A percentile compares a stretch with the other conserved stretches of the same genome.
phyloP scores from a whole-genome alignment of 768 basidiomycete species.

The Podaxis pistillaris region DNA sequence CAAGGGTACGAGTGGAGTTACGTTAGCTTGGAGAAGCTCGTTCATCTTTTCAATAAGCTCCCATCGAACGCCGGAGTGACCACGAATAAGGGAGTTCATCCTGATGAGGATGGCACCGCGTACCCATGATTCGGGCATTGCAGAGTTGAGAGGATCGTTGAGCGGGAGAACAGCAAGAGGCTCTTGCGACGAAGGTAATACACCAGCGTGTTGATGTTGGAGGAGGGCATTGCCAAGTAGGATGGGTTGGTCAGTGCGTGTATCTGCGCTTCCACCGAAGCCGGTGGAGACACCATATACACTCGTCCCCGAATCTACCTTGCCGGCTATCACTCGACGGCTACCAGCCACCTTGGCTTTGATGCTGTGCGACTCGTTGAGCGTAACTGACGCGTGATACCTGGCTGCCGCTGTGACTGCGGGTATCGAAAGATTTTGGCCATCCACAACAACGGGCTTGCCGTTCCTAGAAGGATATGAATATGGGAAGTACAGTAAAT shows the following conservation, averaged over 20 bases:
- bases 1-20: slow-evolving; percentile 79
- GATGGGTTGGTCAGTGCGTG: slow-evolving; percentile 72
- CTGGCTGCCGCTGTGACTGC: slow-evolving; percentile 78
- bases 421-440: slow-evolving; percentile 69
- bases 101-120: slow-evolving; percentile 85
- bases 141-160: slow-evolving; percentile 64
- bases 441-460: slow-evolving; percentile 61
- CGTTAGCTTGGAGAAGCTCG: slow-evolving; percentile 63
- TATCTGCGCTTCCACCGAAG: slow-evolving; percentile 88
- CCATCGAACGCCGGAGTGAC: slow-evolving; percentile 84
- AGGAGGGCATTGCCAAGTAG: slow-evolving; percentile 80
- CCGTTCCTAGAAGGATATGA: slow-evolving; percentile 47
- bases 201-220: slow-evolving; percentile 79
- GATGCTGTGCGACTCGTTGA: slow-evolving; percentile 48
- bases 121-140: slow-evolving; percentile 88
- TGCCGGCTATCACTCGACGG: slow-evolving; percentile 61
- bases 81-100: slow-evolving; percentile 86
- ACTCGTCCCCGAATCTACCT: slow-evolving; percentile 64
- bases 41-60: slow-evolving; percentile 79
- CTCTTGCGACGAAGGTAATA: slow-evolving; percentile 59
- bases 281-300: slow-evolving; percentile 85
- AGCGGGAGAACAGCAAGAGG: slow-evolving; percentile 59
- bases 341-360: slow-evolving; percentile 58
- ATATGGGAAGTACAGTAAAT: neutral
- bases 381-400: slow-evolving; percentile 48